These are phyloP conservation scores for Phragmites australis DNA, from an alignment of 176 grass and related monocot genomes.

Conservation along the genomic window DNA sequence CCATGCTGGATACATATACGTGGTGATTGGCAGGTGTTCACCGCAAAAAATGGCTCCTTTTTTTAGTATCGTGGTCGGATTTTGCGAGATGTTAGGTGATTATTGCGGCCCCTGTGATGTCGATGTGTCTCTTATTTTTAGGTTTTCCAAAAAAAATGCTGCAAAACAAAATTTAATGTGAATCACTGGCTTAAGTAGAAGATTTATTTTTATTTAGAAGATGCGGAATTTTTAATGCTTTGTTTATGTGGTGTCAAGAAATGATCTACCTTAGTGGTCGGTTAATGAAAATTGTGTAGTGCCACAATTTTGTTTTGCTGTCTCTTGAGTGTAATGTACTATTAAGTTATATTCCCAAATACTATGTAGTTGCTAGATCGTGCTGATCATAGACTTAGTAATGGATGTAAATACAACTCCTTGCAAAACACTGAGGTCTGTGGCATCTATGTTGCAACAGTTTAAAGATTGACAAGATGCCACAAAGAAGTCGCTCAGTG, in stretches of 20 bases:
- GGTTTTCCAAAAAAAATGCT: background rate
- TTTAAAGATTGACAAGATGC: background rate
- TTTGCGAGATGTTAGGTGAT: background rate
- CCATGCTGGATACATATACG: background rate
- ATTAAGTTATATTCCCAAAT: background rate
- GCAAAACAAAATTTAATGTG: background rate
- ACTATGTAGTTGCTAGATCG: background rate
- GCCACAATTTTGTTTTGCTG: background rate
- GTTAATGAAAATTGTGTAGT: background rate
- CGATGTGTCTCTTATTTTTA: constrained; percentile 1
- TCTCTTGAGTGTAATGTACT: background rate
- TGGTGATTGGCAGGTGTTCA: background rate
- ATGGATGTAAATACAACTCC: background rate
- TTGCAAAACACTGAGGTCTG: background rate
- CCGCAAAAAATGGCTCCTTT: background rate
- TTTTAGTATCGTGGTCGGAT: background rate
- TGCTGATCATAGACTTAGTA: background rate
- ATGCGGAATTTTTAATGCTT: background rate
- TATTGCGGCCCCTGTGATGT: background rate
- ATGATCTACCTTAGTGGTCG: background rate
- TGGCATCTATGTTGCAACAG: background rate
- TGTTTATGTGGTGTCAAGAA: background rate
- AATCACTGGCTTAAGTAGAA: background rate
- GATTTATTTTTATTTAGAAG: background rate
- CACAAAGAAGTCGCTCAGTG: background rate